Evolutionary conservation across 2,329 filamentous ascomycete species (phyloP).

Genomic region (Fusarium sp.): DNA sequence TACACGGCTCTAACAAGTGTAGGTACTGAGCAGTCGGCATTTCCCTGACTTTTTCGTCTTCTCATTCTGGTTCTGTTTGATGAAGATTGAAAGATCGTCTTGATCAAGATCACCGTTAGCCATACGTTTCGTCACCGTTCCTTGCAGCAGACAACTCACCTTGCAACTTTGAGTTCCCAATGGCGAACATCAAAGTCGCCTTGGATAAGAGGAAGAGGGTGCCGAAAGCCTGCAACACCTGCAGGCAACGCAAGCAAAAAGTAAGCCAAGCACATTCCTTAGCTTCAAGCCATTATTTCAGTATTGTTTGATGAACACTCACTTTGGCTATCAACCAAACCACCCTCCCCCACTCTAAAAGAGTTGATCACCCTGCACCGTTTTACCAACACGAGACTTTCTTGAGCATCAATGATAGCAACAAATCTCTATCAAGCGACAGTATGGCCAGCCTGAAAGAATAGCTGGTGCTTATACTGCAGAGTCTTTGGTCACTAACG

Average conservation of each 20-base stretch:
- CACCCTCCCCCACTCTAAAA: background rate
- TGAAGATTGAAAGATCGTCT: background rate
- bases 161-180: slow-evolving; percentile 37
- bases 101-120: background rate
- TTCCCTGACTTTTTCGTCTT: background rate
- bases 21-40: background rate
- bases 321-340: background rate
- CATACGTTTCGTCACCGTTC: background rate
- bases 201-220: slow-evolving; percentile 72
- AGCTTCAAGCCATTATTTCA: background rate
- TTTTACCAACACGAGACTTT: background rate
- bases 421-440: background rate
- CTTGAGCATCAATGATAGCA: background rate
- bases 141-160: background rate
- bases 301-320: background rate
- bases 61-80: background rate
- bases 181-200: slow-evolving; percentile 67
- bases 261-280: slow-evolving; percentile 53
- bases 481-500: slow-evolving; percentile 6
- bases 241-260: slow-evolving; percentile 76
- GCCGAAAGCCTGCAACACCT: slow-evolving; percentile 72
- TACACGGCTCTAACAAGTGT: background rate
- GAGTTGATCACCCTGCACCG: background rate
- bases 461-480: background rate
- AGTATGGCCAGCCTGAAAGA: background rate